These are phyloP conservation scores for Dissophora ornata DNA, from an alignment of 192 early-diverging fungal species.

Conservation along the genomic window DNA sequence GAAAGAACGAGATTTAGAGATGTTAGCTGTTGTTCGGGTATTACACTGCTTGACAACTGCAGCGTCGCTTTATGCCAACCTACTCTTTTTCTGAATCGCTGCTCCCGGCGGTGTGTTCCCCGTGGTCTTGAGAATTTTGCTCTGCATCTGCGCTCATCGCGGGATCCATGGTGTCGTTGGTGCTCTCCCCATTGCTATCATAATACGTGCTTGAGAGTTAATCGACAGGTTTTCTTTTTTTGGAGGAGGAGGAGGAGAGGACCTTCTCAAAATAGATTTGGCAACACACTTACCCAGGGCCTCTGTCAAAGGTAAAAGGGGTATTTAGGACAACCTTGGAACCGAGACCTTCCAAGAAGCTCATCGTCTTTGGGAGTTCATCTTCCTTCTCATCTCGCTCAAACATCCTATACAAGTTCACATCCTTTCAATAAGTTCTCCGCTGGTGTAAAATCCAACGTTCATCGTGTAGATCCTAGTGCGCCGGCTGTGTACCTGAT, in stretches of 20 bases:
- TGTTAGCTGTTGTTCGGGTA: too few species aligned
- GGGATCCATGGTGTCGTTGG: slow-evolving; percentile 10
- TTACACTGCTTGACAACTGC: too few species aligned
- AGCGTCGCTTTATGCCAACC: not conserved
- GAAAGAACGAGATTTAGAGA: too few species aligned
- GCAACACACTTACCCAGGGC: slow-evolving; percentile 9
- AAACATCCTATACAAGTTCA: slow-evolving; percentile 45
- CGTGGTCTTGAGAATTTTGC: not conserved
- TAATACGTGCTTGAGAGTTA: too few species aligned
- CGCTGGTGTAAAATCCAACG: too few species aligned
- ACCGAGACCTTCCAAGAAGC: slow-evolving; percentile 33
- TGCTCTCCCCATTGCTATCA: slow-evolving; percentile 1
- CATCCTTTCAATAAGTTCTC: too few species aligned
- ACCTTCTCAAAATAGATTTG: not conserved
- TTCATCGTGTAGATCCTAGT: too few species aligned
- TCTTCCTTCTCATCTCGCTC: slow-evolving; percentile 49
- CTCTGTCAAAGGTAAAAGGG: slow-evolving; percentile 24
- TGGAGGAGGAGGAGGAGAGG: too few species aligned
- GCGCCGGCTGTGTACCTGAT: slow-evolving; percentile 24
- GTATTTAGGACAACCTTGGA: not conserved
- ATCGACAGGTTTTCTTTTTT: too few species aligned
- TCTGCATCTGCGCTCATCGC: not conserved
- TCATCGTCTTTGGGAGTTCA: slow-evolving; percentile 44
- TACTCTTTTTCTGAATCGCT: slow-evolving; percentile 51
- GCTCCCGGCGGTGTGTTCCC: slow-evolving; percentile 19